A percentile compares a stretch with the other conserved stretches of the same genome.
Conservation (phyloP, 192 early-diverging fungal genomes). For the Rhizoclosmatium globosum region DNA sequence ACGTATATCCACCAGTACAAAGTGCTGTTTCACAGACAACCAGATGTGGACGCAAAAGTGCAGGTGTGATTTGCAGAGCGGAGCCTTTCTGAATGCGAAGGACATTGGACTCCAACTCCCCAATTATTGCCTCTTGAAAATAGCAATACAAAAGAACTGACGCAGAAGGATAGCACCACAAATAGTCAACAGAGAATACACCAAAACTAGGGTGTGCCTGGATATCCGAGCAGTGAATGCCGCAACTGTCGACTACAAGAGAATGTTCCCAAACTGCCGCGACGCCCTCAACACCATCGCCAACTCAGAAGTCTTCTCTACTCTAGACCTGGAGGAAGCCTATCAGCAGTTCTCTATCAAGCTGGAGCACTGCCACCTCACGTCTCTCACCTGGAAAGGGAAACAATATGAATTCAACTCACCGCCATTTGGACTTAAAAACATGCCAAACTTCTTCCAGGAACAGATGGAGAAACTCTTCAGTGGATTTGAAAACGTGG, state of each 20-base stretch:
- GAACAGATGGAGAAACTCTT: slow-evolving; percentile 11
- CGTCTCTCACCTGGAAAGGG: slow-evolving; percentile 9
- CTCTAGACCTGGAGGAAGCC: not conserved
- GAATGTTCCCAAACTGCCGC: not conserved
- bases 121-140: not conserved
- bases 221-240: not conserved
- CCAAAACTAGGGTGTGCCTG: not conserved
- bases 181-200: not conserved
- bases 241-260: not conserved
- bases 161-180: not conserved
- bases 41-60: not conserved
- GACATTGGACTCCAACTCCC: not conserved
- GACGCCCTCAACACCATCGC: not conserved
- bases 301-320: slow-evolving; percentile 1
- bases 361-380: not conserved
- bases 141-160: not conserved
- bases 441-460: slow-evolving; percentile 1
- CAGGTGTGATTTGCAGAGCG: not conserved
- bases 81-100: not conserved
- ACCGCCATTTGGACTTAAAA: slow-evolving; percentile 11
- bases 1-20: slow-evolving; percentile 1
- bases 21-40: not conserved
- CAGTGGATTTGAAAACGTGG: not conserved
- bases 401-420: not conserved
- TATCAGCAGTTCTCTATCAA: slow-evolving; percentile 8